Base-by-base conservation (phyloP, 1,284 basidiomycete genomes). In the Ustilago trichophora region DNA sequence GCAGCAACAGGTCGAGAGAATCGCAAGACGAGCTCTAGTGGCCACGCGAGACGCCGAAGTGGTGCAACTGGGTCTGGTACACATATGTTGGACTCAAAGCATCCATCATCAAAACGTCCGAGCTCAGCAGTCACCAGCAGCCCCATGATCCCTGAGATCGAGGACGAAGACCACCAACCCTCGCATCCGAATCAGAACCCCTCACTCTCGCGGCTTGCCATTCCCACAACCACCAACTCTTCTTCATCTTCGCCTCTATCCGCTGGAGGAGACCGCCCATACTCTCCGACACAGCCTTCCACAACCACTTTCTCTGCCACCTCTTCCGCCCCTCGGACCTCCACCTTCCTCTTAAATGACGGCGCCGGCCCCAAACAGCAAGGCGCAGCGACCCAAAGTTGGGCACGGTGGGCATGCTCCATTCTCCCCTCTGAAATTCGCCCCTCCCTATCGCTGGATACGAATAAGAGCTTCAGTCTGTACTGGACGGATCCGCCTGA, bases 371-470 rank as follows among this genome's bases (percentile, higher is more conserved):
- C 40, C 41, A 7, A 31, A 34, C 9, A 42, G 26, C 18, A 36
- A 15, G 18, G 16, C 7, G 19, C 42, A 34, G 21, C 42, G 15
- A 25, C 21, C 9, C 57, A 54, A 18, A 49, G 67, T 41, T 77
- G 75, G 75, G 53, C 72, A 10, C 44, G 65, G 21, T 76, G 75
- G 75, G 63, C 59, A 4, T 75, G 63, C 52, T 58, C 43, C 6
- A 50, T 65, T n/a, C 41, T 77, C n/a, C 75, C 74, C 10, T 38
- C 54, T 2, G 48, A 64, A 4, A 18, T 77, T 12, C 72, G 75
- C 6, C 71, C 75, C 0, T 41, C 51, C 7, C 41, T 77, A 0
- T 45, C 68, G 15, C 37, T 74, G 29, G 75, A 77, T 43, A 57
- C 68, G 4, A 50, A 50, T 26, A 74, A 77, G 36, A 60, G 53